Evolutionary conservation across 768 basidiomycete genomes (phyloP).

Genomic region (Leccinellum luteum): DNA sequence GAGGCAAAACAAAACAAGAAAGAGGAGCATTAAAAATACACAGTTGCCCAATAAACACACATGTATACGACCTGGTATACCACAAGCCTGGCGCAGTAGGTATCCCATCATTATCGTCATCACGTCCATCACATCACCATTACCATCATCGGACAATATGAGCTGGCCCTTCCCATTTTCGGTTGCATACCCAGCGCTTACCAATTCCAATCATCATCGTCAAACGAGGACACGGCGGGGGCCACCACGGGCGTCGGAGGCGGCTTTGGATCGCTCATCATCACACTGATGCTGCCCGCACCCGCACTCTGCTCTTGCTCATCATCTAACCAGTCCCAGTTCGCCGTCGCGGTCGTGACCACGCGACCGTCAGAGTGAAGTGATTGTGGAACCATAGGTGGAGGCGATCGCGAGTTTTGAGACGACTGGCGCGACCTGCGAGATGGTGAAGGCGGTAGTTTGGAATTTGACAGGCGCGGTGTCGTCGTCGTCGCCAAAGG

Average conservation of each 20-base stretch:
- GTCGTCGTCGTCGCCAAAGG: not conserved
- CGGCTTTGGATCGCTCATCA: conserved; percentile 32
- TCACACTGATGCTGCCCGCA: conserved; percentile 13
- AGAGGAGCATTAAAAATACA: not conserved
- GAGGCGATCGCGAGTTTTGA: not conserved
- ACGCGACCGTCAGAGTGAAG: not conserved
- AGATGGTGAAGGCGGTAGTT: not conserved
- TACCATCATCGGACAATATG: not conserved
- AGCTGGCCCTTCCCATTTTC: too few species aligned
- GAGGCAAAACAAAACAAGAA: not conserved
- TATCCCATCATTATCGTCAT: not conserved
- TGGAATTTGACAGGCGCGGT: conserved; percentile 15
- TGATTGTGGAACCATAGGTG: not conserved
- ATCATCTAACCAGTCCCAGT: conserved; percentile 33
- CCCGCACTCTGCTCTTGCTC: conserved; percentile 36
- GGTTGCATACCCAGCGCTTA: conserved; percentile 21
- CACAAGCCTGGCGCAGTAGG: not conserved
- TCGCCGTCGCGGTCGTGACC: conserved; percentile 10
- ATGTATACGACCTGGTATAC: not conserved
- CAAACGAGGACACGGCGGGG: conserved; percentile 16
- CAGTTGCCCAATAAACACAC: not conserved
- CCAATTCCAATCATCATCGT: conserved; percentile 64
- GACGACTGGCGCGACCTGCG: not conserved
- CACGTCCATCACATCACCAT: not conserved
- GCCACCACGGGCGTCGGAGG: not conserved